A percentile compares a stretch with the other conserved stretches of the same genome.
phyloP scores from a whole-genome alignment of 768 basidiomycete species.

The Boletus rex-veris region DNA sequence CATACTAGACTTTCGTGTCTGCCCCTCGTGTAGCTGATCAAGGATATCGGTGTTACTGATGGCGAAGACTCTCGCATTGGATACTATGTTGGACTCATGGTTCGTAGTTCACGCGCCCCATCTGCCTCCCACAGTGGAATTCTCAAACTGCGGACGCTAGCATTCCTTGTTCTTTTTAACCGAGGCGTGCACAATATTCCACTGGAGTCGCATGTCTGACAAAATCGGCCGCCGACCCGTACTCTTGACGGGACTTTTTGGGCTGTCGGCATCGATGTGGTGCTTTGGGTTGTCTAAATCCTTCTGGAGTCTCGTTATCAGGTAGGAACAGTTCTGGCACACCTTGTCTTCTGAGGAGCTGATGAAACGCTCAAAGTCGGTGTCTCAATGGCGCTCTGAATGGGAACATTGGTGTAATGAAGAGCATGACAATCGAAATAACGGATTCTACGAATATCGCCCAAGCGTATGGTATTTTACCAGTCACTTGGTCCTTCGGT shows the following conservation, averaged over 20 bases:
- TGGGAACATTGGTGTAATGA: constrained; percentile 55
- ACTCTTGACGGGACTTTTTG: constrained; percentile 42
- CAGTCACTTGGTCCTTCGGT: constrained; percentile 45
- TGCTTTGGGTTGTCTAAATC: constrained; percentile 47
- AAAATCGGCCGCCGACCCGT: constrained; percentile 49
- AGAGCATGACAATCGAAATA: constrained; percentile 45
- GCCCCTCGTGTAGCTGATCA: constrained; percentile 19
- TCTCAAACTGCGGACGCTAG: constrained; percentile 21
- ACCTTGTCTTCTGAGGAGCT: neutral
- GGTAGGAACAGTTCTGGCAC: constrained; percentile 20
- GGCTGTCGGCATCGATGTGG: constrained; percentile 45
- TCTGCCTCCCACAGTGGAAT: neutral
- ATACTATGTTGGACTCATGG: constrained; percentile 48
- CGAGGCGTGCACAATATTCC: constrained; percentile 44
- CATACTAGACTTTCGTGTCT: neutral
- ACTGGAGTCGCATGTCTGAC: constrained; percentile 51
- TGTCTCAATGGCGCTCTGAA: constrained; percentile 46
- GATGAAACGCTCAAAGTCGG: constrained; percentile 30
- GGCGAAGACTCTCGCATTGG: constrained; percentile 45
- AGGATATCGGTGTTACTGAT: constrained; percentile 36
- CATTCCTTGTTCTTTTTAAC: constrained; percentile 49
- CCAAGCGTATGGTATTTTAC: constrained; percentile 56
- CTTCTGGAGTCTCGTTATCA: constrained; percentile 42
- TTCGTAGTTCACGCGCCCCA: constrained; percentile 21
- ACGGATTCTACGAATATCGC: constrained; percentile 33